Base-by-base conservation (phyloP, 176 grass and related monocot genomes). In the Triticum urartu region DNA sequence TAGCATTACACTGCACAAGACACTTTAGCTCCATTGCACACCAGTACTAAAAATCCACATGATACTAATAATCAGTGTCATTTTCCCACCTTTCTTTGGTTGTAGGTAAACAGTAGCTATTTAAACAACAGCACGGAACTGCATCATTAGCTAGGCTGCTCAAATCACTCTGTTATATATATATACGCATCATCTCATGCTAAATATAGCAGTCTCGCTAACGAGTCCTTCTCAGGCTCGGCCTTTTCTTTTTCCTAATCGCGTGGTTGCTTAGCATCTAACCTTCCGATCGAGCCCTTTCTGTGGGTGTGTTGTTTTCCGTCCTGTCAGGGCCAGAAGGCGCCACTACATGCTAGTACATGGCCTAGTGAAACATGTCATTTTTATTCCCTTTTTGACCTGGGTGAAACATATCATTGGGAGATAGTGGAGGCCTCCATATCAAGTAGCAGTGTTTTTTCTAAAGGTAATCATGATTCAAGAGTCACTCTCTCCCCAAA, bases 231-330 rank as follows among this genome's bases (percentile, higher is more conserved):
- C 76, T 91, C 90, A 85, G 11, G 52, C 71, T 26, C 54, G 63
- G 64, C 48, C 69, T 88, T 88, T 85, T 77, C 47, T 77, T 85
- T 71, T 64, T 85, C 71, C 78, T 85, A 88, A 78, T 91, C 0
- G 70, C 81, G 63, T 58, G 82, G 82, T 88, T 91, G 86, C 78
- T 91, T 91, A 81, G 42, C 72, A 88, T 78, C 77, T 91, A 82
- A 91, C 86, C 86, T 91, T 85, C 90, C 90, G 40, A 42, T 42
- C 7, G 24, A 85, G 65, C 32, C 1, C 40, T 85, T 91, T 91
- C 75, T 12, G 60, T 80, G 45, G 67, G 62, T 26, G 68, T 11
- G 68, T 52, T 34, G 59, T 77, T 56, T 75, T 32, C 72, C 71
- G 38, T 79, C 75, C 39, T 75, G 74, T 75, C 69, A 87, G 80